phyloP scores from a whole-genome alignment of 441 rosid genomes.

The Kokia cookei region DNA sequence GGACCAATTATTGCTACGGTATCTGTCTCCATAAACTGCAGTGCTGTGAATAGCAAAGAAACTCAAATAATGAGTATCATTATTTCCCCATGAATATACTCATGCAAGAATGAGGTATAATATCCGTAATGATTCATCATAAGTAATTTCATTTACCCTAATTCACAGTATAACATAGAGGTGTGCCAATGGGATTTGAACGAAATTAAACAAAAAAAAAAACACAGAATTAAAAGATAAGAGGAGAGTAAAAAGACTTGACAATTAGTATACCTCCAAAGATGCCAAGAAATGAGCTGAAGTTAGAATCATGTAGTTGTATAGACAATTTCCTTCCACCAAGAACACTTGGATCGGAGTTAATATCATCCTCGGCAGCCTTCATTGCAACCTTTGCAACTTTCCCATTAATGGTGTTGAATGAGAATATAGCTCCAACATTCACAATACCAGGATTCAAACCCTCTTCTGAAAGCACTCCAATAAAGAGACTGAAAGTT shows the following conservation, averaged over 20 bases:
- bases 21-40: constrained; percentile 85
- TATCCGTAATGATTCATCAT: background rate
- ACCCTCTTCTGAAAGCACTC: constrained; percentile 32
- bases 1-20: constrained; percentile 90
- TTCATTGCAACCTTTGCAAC: constrained; percentile 55
- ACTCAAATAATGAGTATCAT: constrained; percentile 1
- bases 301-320: constrained; percentile 54
- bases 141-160: background rate
- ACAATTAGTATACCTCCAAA: constrained; percentile 49
- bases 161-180: background rate
- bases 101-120: background rate
- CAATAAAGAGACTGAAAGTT: constrained; percentile 27
- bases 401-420: constrained; percentile 40
- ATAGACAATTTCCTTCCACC: constrained; percentile 59
- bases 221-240: constrained; percentile 6
- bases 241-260: constrained; percentile 4
- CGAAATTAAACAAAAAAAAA: background rate
- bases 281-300: constrained; percentile 72
- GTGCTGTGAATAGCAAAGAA: constrained; percentile 47
- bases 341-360: constrained; percentile 63
- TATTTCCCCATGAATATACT: background rate
- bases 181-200: background rate
- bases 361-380: constrained; percentile 78
- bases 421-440: constrained; percentile 67
- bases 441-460: constrained; percentile 35